These are phyloP conservation scores for Castanea sativa DNA, from an alignment of 306 rosid genomes.

Conservation along the genomic window DNA sequence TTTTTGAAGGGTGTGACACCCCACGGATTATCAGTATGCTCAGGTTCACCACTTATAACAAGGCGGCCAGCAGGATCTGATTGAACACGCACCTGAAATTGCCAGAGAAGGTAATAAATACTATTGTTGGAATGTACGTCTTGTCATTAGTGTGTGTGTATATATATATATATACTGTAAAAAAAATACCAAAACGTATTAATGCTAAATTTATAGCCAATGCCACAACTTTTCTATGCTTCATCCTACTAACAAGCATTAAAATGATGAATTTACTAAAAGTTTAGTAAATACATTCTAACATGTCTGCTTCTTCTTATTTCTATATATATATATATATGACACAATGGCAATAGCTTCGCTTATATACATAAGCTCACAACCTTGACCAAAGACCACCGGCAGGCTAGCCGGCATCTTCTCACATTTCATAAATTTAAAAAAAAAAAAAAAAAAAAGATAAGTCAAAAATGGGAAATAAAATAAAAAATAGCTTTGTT, in stretches of 20 bases:
- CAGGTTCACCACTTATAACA: conserved; percentile 97
- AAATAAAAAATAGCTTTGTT: neutral
- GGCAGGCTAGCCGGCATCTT: neutral
- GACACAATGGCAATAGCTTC: neutral
- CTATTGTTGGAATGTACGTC: neutral
- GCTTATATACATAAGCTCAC: neutral
- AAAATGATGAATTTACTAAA: neutral
- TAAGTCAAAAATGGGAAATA: neutral
- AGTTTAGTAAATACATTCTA: neutral
- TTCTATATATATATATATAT: neutral
- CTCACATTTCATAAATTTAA: neutral
- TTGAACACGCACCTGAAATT: conserved; percentile 85
- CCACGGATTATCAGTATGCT: conserved; percentile 90
- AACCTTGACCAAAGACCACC: neutral
- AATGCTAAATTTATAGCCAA: neutral
- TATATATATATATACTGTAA: neutral
- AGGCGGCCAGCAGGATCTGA: conserved; percentile 95
- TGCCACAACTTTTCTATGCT: neutral
- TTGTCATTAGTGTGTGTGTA: neutral
- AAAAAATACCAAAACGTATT: neutral
- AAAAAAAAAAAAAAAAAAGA: neutral
- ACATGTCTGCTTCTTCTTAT: neutral
- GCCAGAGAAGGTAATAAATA: conserved; percentile 2
- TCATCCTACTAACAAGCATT: neutral
- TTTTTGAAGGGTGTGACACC: conserved; percentile 97